Evolutionary conservation across 306 rosid genomes (phyloP).

Genomic region (Prosopis cineraria): DNA sequence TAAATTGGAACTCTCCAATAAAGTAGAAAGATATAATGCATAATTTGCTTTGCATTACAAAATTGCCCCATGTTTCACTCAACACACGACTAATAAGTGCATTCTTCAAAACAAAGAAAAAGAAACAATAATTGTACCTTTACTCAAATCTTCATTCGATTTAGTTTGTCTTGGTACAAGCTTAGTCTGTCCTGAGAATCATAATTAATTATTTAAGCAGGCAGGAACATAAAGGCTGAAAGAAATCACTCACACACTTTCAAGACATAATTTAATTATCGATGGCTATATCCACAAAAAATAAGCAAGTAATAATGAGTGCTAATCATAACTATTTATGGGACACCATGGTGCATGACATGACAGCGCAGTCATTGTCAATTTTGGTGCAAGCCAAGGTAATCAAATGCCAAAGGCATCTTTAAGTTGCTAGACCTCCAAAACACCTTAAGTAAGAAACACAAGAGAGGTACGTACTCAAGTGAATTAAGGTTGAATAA

Average conservation of each 20-base stretch:
- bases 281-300: not conserved
- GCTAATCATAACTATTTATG: not conserved
- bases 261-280: not conserved
- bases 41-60: not conserved
- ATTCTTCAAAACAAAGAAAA: conserved; percentile 1
- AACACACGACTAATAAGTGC: conserved; percentile 1
- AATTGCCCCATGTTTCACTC: not conserved
- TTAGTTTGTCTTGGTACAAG: conserved; percentile 68
- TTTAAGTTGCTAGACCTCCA: not conserved
- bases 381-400: not conserved
- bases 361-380: not conserved
- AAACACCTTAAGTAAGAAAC: not conserved
- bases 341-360: not conserved
- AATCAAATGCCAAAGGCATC: not conserved
- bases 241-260: conserved; percentile 20
- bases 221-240: conserved; percentile 22
- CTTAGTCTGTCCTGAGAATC: conserved; percentile 74
- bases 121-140: conserved; percentile 50
- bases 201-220: conserved; percentile 22
- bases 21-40: not conserved
- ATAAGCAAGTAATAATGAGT: not conserved
- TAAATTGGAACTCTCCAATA: conserved; percentile 23
- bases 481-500: not conserved
- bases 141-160: conserved; percentile 57
- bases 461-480: not conserved